Evolutionary conservation across 352 stramenopile species (phyloP), one percentile per base, ranked within the genome.

Genomic region (Globisporangium cederbergense): DNA sequence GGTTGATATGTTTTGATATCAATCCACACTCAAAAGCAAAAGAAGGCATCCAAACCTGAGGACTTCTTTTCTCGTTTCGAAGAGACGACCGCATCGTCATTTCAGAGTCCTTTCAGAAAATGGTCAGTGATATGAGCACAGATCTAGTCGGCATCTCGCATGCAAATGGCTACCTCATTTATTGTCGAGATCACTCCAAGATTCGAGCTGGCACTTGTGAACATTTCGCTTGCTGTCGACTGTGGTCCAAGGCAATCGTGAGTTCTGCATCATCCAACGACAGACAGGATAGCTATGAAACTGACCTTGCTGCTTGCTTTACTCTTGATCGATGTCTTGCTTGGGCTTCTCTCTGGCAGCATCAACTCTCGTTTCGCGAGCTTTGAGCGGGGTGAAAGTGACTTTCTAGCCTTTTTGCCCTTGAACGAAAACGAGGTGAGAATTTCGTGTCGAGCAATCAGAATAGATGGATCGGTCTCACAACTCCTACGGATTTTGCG

Each of bases 61-160:
- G 36, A 13, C 46, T 58, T 49, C 38, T 59, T 20, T 40, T 38
- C 56, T 64, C 63, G 6, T 38, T 40, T 51, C 4, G 18, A 4
- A 54, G 42, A 4, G 62, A 16, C 5, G 65, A 68, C 11, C 36
- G 58, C 45, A 45, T 20, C 18, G 64, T 66, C 62, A 65, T 51
- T 52, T 64, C 57, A 42, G 56, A 49, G 11, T 57, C 56, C 63
- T 68, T 49, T 14, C 30, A 42, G 36, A 32, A 57, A 36, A 45
- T 25, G 28, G 4, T 53, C 25, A 62, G 64, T 38, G 20, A 68
- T 18, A 40, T 38, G 5, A 36, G 18, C 36, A 25, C 11, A 51
- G 32, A 50, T 38, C 13, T 22, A 22, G 28, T 64, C 22, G 14
- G n/a, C 9, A 9, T 1, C 40, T 18, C 14, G 11, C 4, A 46